These are phyloP conservation scores for Sporothrix variecibatus DNA, from an alignment of 2,329 filamentous ascomycete species.

Conservation along the genomic window DNA sequence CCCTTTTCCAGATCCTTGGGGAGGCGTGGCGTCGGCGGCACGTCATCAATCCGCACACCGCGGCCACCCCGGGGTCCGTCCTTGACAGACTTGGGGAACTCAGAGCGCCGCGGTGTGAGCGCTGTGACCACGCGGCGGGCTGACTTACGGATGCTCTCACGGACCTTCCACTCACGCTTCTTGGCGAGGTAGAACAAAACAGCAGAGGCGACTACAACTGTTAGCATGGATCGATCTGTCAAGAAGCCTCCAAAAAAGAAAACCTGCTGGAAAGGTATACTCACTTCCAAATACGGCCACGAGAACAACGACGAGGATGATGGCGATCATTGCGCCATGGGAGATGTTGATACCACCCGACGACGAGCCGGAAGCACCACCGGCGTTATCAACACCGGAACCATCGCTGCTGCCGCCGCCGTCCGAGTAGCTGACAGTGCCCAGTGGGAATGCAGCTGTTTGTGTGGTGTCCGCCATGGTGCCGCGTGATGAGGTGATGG, in stretches of 20 bases:
- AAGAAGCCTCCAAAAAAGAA: neutral
- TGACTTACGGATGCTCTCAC: slow-evolving; percentile 69
- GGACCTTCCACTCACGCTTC: slow-evolving; percentile 80
- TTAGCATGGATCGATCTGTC: neutral
- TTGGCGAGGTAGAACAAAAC: slow-evolving; percentile 78
- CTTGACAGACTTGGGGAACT: slow-evolving; percentile 62
- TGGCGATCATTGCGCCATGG: slow-evolving; percentile 69
- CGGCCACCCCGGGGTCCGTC: slow-evolving; percentile 41
- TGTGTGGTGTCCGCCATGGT: slow-evolving; percentile 45
- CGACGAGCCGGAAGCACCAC: slow-evolving; percentile 66
- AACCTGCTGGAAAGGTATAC: neutral
- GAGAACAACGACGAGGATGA: slow-evolving; percentile 69
- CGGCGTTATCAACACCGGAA: slow-evolving; percentile 52
- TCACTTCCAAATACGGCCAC: slow-evolving; percentile 70
- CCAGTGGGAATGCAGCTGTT: slow-evolving; percentile 45
- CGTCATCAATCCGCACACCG: slow-evolving; percentile 55
- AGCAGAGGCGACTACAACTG: slow-evolving; percentile 58
- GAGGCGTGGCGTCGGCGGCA: slow-evolving; percentile 60
- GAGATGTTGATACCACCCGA: slow-evolving; percentile 64
- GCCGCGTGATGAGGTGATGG: neutral
- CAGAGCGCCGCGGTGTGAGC: slow-evolving; percentile 61
- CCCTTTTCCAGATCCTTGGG: slow-evolving; percentile 64
- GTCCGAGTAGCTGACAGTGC: slow-evolving; percentile 44
- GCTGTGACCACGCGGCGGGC: slow-evolving; percentile 62
- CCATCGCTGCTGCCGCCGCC: slow-evolving; percentile 40